Evolutionary conservation across 345 rosid genomes (phyloP).

Genomic region (Syzygium aqueum): DNA sequence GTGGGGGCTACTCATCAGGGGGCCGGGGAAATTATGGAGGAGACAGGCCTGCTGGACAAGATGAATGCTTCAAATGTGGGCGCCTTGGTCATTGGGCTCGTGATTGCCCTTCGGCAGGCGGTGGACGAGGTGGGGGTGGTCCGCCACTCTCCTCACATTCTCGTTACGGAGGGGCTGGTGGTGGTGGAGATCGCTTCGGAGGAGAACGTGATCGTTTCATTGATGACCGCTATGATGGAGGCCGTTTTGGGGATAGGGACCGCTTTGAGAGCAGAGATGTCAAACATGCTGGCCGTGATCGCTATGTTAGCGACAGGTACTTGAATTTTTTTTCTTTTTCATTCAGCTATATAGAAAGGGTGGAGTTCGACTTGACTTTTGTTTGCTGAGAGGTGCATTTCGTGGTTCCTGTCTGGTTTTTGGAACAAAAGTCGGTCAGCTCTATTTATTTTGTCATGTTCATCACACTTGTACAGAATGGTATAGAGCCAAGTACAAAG

Average conservation of each 20-base stretch:
- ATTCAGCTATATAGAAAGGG: not conserved
- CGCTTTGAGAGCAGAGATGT: conserved; percentile 67
- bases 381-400: not conserved
- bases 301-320: conserved; percentile 72
- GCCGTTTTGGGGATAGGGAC: conserved; percentile 78
- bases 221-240: conserved; percentile 89
- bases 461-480: not conserved
- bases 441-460: not conserved
- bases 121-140: conserved; percentile 70
- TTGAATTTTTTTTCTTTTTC: not conserved
- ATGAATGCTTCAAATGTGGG: conserved; percentile 97
- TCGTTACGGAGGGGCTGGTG: conserved; percentile 66
- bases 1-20: conserved; percentile 73
- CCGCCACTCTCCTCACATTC: conserved; percentile 66
- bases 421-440: not conserved
- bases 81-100: conserved; percentile 97
- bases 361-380: not conserved
- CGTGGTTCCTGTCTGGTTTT: not conserved
- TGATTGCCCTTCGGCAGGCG: conserved; percentile 82
- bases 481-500: not conserved
- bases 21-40: conserved; percentile 58
- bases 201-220: conserved; percentile 80
- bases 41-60: conserved; percentile 71
- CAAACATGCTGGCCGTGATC: conserved; percentile 67
- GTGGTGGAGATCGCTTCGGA: conserved; percentile 63